Conservation (phyloP, 2,329 filamentous ascomycete genomes). For the Diaporthe humulicola region DNA sequence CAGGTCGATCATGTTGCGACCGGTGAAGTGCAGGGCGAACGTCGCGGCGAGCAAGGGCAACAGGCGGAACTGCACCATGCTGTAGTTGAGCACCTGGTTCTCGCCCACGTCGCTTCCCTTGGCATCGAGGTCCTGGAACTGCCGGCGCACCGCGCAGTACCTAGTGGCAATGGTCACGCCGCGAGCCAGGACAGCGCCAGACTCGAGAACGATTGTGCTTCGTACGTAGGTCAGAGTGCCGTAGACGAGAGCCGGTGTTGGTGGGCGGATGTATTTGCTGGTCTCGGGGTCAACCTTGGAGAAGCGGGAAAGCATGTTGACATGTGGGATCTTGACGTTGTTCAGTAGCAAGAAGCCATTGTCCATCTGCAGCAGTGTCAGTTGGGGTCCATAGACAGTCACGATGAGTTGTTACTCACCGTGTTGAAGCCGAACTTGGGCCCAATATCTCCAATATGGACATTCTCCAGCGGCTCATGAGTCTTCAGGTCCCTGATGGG, state of each 20-base stretch:
- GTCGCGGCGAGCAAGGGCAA: slow-evolving; percentile 80
- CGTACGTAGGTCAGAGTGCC: slow-evolving; percentile 83
- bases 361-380: slow-evolving; percentile 67
- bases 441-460: slow-evolving; percentile 84
- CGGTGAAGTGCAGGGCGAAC: slow-evolving; percentile 85
- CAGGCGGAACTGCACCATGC: slow-evolving; percentile 82
- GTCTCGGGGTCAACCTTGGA: slow-evolving; percentile 77
- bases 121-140: slow-evolving; percentile 81
- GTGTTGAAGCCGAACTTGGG: slow-evolving; percentile 85
- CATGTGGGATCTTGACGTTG: slow-evolving; percentile 80
- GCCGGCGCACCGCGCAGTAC: slow-evolving; percentile 80
- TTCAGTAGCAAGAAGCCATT: slow-evolving; percentile 86
- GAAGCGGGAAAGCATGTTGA: slow-evolving; percentile 81
- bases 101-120: slow-evolving; percentile 67
- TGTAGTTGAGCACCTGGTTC: slow-evolving; percentile 84
- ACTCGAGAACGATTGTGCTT: slow-evolving; percentile 79
- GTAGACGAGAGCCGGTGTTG: slow-evolving; percentile 77
- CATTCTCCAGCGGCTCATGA: slow-evolving; percentile 75
- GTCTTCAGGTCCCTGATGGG: slow-evolving; percentile 80
- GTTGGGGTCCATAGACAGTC: neutral
- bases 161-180: slow-evolving; percentile 84
- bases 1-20: slow-evolving; percentile 80
- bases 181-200: slow-evolving; percentile 78
- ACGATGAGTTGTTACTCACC: neutral
- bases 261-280: slow-evolving; percentile 75